Evolutionary conservation across 352 stramenopile species (phyloP), one percentile per base, ranked within the genome.

Genomic region (Globisporangium nunn): DNA sequence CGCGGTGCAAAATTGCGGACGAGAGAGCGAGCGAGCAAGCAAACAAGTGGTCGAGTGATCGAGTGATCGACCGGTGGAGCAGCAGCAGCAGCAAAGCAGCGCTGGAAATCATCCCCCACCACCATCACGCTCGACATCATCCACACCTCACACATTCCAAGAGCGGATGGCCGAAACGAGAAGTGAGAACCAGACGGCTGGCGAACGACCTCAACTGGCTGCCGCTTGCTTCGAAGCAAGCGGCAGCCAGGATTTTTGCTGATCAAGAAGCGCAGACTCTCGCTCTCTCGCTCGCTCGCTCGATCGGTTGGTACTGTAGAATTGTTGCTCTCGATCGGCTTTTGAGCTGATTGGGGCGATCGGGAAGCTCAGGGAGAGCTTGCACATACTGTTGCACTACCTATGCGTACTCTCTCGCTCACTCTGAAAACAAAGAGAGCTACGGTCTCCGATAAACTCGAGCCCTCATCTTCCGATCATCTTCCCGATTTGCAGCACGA

Each of bases 371-470:
- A 4, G 15, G 5, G 35, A 37, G 35, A 4, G 43, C 43, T 48
- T 48, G 43, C 43, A 48, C 43, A 48, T 48, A 28, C 43, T 29
- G 43, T 48, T 48, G 43, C 43, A 48, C 43, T 29, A 6, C 14
- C 15, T 46, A 17, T 46, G 41, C 40, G 40, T 12, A 12, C 40
- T 4, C 4, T 12, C 23, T 23, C 23, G 23, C 23, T 23, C 23
- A 23, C 23, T 23, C 23, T 23, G 23, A 23, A 23, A 23, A 23
- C 40, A 45, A 43, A 45, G 43, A 29, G 17, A 29, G 3, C 43
- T 6, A 48, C 43, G 43, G 43, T 48, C 43, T 48, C 43, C 43
- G 43, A 48, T 48, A 48, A 23, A 48, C 15, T 11, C 2, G 43
- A 4, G 5, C 40, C 7, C 35, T 40, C 14, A 2, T 14, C 10